Base-by-base conservation (phyloP, 805 yeast genomes). In the Starmerella cellae region DNA sequence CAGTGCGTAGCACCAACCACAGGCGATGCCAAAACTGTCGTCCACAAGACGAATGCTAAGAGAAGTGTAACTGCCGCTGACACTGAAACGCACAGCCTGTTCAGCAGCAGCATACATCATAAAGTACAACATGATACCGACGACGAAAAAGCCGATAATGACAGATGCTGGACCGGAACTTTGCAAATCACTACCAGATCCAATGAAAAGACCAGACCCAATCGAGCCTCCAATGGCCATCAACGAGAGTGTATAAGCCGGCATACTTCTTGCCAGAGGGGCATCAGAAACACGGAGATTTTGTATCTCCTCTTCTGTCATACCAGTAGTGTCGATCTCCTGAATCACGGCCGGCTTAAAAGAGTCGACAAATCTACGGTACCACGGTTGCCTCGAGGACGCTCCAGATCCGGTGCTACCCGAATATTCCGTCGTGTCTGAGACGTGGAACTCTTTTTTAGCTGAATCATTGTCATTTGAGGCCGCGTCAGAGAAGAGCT, bases 191-290 rank as follows among this genome's bases (percentile, higher is more conserved):
- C 61, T 54, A 38, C 75, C 74, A 1, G 71, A 62, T 32, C 73
- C 69, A 26, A 74, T 58, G 49, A 71, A 74, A 26, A 74, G 59
- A 48, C 79, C 79, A 20, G 87, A 79, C 53, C 93, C 94, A 45
- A 81, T 76, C 42, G 87, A 78, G 39, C 87, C 83, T 44, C 85
- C 85, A 43, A 81, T 65, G 26, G 88, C 82, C 55, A 82, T 77
- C 74, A 80, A 27, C 5, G 45, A 37, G 13, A 46, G 34, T 74
- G 50, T 60, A 61, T 36, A 64, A 34, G 49, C 44, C 55, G 59
- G 38, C 44, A 48, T 38, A 8, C 50, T 37, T 41, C 48, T 71
- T 55, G 42, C 68, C 64, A 53, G 27, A 13, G 55, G 53, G 18
- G 54, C 35, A 23, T 48, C 31, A 26, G 50, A 42, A 21, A 44